Evolutionary conservation across 1,284 basidiomycete genomes (phyloP).

Genomic region (Microbotryum silenes-acaulis): DNA sequence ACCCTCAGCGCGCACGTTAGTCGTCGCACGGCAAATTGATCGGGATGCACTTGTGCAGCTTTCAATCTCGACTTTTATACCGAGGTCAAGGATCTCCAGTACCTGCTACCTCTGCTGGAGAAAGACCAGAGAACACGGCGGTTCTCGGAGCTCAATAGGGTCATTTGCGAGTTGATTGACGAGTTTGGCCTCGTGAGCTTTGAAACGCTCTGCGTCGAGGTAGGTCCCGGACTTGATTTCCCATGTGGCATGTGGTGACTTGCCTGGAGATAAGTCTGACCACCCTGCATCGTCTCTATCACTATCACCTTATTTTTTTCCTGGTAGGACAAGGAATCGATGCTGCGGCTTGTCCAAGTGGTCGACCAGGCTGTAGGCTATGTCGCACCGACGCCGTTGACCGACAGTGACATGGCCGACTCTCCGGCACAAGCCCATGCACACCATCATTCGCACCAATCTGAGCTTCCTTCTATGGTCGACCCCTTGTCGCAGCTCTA

Average conservation of each 20-base stretch:
- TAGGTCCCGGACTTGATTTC: slow-evolving; percentile 39
- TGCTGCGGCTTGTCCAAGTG: slow-evolving; percentile 71
- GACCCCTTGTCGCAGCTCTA: slow-evolving; percentile 50
- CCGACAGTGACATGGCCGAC: not conserved
- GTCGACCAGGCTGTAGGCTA: slow-evolving; percentile 87
- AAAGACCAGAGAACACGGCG: slow-evolving; percentile 54
- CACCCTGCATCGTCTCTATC: slow-evolving; percentile 1
- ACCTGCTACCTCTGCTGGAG: slow-evolving; percentile 67
- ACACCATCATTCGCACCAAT: slow-evolving; percentile 54
- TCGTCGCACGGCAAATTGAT: not conserved
- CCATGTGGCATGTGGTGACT: not conserved
- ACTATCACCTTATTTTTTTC: not conserved
- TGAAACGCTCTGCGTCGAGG: slow-evolving; percentile 93
- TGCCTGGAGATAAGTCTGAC: not conserved
- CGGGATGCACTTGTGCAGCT: slow-evolving; percentile 48
- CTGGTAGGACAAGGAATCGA: slow-evolving; percentile 75
- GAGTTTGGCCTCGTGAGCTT: slow-evolving; percentile 93
- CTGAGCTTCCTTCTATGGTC: slow-evolving; percentile 59
- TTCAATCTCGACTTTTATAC: slow-evolving; percentile 98
- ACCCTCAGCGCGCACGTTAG: slow-evolving; percentile 3
- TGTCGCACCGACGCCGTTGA: slow-evolving; percentile 58
- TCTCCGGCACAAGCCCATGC: not conserved
- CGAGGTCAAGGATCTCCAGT: slow-evolving; percentile 89
- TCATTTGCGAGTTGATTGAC: slow-evolving; percentile 83
- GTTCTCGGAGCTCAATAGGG: slow-evolving; percentile 72